phyloP scores from a whole-genome alignment of 257 asterid genomes.

The Verbascum thapsus region DNA sequence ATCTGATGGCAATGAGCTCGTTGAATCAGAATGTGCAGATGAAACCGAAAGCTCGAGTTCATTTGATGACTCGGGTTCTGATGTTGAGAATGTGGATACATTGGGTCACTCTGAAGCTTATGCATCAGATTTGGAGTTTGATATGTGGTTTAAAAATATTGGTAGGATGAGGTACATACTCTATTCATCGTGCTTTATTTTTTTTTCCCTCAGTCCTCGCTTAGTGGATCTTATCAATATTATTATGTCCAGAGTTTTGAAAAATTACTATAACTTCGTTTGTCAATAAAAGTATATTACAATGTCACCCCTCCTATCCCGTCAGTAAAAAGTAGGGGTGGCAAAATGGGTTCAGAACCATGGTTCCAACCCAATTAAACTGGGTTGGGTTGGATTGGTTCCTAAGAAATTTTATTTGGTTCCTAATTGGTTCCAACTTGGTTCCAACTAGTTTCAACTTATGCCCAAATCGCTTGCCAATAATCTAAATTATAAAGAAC shows the following conservation, averaged over 20 bases:
- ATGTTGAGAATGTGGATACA: constrained; percentile 35
- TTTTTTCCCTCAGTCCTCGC: background rate
- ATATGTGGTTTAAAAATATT: constrained; percentile 27
- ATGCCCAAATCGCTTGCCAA: no score
- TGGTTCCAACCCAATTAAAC: no score
- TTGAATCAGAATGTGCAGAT: constrained; percentile 39
- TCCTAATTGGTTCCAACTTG: no score
- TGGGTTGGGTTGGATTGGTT: no score
- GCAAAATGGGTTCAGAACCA: no score
- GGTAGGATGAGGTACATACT: constrained; percentile 37
- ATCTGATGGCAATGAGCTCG: constrained; percentile 32
- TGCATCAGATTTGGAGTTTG: constrained; percentile 32
- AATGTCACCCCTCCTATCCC: background rate
- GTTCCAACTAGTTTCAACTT: no score
- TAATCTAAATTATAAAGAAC: no score
- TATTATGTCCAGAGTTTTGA: background rate
- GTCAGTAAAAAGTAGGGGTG: no score
- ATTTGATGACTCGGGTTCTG: constrained; percentile 49
- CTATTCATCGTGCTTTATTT: background rate
- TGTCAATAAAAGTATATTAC: background rate
- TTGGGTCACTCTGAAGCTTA: constrained; percentile 43
- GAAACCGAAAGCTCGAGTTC: constrained; percentile 71
- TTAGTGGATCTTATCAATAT: background rate
- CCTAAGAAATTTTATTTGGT: no score
- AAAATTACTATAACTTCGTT: background rate